Base-by-base conservation (phyloP, 2,329 filamentous ascomycete species). In the Phaeosphaeria sp. region DNA sequence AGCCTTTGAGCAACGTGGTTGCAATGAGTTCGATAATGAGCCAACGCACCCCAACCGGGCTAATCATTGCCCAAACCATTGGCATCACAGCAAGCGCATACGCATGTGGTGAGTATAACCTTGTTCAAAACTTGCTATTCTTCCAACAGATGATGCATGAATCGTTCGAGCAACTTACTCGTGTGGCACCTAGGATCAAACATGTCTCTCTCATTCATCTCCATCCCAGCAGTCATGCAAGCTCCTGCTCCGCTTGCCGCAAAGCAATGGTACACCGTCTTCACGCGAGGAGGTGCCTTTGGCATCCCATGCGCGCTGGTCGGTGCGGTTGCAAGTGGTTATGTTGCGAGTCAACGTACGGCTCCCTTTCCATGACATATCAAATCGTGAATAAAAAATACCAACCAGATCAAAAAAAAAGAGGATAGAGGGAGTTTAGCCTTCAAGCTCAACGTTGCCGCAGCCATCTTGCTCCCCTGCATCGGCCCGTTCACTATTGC, bases 191-290 rank as follows among this genome's bases (percentile, higher is more conserved):
- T 43, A 76, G 77, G 78, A 58, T 62, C 73, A 62, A 77, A 72
- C 54, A 70, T 65, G 15, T 63, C 54, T 55, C 62, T 75, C 52
- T 85, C 83, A 6, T 64, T 78, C 67, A 74, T 80, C 56, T 60
- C 77, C n/a, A 67, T 85, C 1, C 86, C 86, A 1, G 79, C 83
- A 42, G 73, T 88, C 9, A 80, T 88, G 56, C 78, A 84, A 57
- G 82, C 84, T 0, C 86, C 86, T 1, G 80, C 83, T 1, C 81
- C 81, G 1, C 73, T 87, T 11, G 81, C 87, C 59, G 82, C 84
- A 30, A 78, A 78, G 41, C 86, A 88, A 74, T 89, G 85, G 85
- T 65, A 72, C 56, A 77, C 69, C 42, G 71, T 80, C 56, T 83
- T 77, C 72, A 66, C 72, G 18, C 63, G 67, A 2, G 82, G 82